Percentiles rank a stretch among this genome's conserved stretches.
These are phyloP conservation scores for Talaromyces wortmannii DNA, from an alignment of 495 filamentous ascomycete genomes.

Conservation along the genomic window DNA sequence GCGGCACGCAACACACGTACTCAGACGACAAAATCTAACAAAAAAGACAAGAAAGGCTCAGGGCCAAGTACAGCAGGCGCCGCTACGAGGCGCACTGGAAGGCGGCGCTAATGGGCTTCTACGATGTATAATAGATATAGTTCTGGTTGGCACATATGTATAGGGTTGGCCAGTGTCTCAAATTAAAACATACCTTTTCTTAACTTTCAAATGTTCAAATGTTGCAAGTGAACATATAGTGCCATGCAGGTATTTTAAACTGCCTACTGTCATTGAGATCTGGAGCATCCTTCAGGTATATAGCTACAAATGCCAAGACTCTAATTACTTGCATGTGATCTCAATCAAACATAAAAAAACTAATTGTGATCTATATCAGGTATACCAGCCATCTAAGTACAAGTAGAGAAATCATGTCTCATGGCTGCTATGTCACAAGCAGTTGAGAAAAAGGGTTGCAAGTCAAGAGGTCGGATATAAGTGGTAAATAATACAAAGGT, in stretches of 20 bases:
- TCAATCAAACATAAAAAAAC: background rate
- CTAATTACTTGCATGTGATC: background rate
- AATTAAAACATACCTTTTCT: no score
- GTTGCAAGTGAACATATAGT: no score
- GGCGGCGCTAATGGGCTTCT: conserved; percentile 23
- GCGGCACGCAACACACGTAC: conserved; percentile 31
- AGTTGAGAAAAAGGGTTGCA: background rate
- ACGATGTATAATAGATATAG: no score
- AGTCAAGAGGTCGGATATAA: background rate
- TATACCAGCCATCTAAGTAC: conserved; percentile 1
- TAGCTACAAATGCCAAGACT: no score
- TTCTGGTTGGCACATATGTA: no score
- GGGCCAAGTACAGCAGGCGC: background rate
- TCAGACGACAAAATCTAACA: conserved; percentile 26
- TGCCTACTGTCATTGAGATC: no score
- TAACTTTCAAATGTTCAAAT: no score
- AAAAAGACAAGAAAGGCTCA: conserved; percentile 25
- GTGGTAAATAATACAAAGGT: conserved; percentile 6
- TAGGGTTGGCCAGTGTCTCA: no score
- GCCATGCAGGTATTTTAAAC: no score
- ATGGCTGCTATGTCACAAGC: conserved; percentile 3
- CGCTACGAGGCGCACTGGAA: conserved; percentile 24
- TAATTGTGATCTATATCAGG: conserved; percentile 1
- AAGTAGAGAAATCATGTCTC: background rate
- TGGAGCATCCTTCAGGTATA: no score